Base-by-base conservation (phyloP, 2,329 filamentous ascomycete genomes). In the Fusarium vanettenii region DNA sequence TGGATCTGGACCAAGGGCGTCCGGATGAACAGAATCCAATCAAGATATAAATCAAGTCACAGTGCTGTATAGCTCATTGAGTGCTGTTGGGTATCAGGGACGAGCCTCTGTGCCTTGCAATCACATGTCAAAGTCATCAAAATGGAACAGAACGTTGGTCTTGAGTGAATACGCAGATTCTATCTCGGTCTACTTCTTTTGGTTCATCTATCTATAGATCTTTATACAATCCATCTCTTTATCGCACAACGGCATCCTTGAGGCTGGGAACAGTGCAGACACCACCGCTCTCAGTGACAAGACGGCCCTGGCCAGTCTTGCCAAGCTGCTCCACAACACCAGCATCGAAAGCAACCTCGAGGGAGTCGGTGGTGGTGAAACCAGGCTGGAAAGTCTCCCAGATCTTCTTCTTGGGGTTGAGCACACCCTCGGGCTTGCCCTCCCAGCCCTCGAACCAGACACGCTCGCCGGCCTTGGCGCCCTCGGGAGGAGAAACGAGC, bases 361-460 rank as follows among this genome's bases (percentile, higher is more conserved):
- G 87, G 56, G 84, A 85, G 9, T 93, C 92, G 2, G 93, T 97
- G 9, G 96, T 99, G 33, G 94, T 97, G 86, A 98, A 98, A 0
- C 96, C 97, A 1, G 95, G 95, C 88, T 98, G 96, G 85, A 98
- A 94, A 11, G 90, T 94, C 89, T 99, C 97, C 95, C 96, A 98
- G 71, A 98, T 88, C 92, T 98, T 98, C 92, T 98, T 99, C 92
- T 99, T 99, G 68, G 97, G 97, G 89, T 98, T 99, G 67, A 99
- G 89, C 61, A 96, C 91, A 72, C 92, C 93, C 89, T 99, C 97
- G 0, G 97, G 95, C 87, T 97, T 94, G 69, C 95, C 95, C 83
- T 94, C 89, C 92, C 94, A 99, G 57, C 97, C 97, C 82, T 98
- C 94, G 82, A 99, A 99, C 88, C 89, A 95, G 61, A 98, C 94